These are phyloP conservation scores for Corymbia maculata DNA, from an alignment of 345 rosid genomes.

Conservation along the genomic window DNA sequence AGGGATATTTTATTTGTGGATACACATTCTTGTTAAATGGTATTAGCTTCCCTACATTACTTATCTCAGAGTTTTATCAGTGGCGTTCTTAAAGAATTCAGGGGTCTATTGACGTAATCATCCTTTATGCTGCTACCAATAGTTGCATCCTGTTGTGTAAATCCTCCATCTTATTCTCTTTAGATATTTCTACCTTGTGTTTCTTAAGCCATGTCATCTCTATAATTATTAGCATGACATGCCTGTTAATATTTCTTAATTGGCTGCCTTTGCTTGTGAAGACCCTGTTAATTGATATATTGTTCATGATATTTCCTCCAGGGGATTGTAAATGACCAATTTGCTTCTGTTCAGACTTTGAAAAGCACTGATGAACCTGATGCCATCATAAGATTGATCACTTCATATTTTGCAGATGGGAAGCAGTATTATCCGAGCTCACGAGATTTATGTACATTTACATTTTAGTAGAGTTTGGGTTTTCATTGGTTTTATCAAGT, in stretches of 20 bases:
- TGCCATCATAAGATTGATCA: slow-evolving; percentile 21
- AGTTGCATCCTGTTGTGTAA: background rate
- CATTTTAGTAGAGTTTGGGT: background rate
- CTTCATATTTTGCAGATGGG: slow-evolving; percentile 18
- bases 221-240: background rate
- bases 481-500: background rate
- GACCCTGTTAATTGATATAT: background rate
- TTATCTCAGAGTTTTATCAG: background rate
- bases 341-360: slow-evolving; percentile 18
- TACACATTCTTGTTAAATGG: background rate
- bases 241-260: background rate
- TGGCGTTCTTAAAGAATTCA: background rate
- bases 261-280: background rate
- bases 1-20: background rate
- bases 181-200: background rate
- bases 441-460: slow-evolving; percentile 10
- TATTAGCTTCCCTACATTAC: background rate
- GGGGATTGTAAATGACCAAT: slow-evolving; percentile 31
- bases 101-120: background rate
- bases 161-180: background rate
- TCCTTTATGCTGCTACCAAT: background rate
- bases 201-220: background rate
- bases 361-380: slow-evolving; percentile 25
- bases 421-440: slow-evolving; percentile 23
- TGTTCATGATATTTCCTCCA: slow-evolving; percentile 2